A percentile compares a stretch with the other conserved stretches of the same genome.
Conservation (phyloP, 192 early-diverging fungal species). For the Spizellomyces sp. region DNA sequence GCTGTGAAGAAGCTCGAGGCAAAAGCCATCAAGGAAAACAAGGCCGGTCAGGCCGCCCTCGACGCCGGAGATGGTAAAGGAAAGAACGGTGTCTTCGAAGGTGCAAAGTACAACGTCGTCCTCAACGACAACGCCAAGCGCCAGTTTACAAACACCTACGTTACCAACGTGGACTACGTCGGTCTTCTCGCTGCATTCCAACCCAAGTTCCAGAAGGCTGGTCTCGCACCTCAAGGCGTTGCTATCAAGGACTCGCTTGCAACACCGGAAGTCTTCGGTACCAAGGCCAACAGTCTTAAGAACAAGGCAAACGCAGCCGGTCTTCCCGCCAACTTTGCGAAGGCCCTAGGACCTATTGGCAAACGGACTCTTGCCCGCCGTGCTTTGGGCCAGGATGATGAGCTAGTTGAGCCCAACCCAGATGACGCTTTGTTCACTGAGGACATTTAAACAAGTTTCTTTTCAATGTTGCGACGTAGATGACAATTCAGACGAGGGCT, state of each 20-base stretch:
- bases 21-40: conserved; percentile 27
- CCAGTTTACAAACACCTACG: conserved; percentile 41
- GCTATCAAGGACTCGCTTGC: conserved; percentile 28
- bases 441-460: no score
- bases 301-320: conserved; percentile 8
- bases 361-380: conserved; percentile 20
- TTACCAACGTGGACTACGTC: conserved; percentile 39
- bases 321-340: background rate
- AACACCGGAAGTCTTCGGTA: conserved; percentile 16
- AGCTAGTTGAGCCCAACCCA: conserved; percentile 12
- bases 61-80: conserved; percentile 16
- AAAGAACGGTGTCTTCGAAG: conserved; percentile 22
- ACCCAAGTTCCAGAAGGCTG: conserved; percentile 33
- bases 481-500: no score
- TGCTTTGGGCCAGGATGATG: conserved; percentile 12
- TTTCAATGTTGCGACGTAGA: no score
- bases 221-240: conserved; percentile 29
- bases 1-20: conserved; percentile 35
- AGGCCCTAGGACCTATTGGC: conserved; percentile 17
- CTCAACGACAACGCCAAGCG: conserved; percentile 36
- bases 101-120: conserved; percentile 31
- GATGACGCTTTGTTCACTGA: conserved; percentile 11
- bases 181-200: conserved; percentile 11
- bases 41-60: conserved; percentile 29
- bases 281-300: conserved; percentile 26